Evolutionary conservation across 2,329 filamentous ascomycete species (phyloP).

Genomic region (Shiraia sp.): DNA sequence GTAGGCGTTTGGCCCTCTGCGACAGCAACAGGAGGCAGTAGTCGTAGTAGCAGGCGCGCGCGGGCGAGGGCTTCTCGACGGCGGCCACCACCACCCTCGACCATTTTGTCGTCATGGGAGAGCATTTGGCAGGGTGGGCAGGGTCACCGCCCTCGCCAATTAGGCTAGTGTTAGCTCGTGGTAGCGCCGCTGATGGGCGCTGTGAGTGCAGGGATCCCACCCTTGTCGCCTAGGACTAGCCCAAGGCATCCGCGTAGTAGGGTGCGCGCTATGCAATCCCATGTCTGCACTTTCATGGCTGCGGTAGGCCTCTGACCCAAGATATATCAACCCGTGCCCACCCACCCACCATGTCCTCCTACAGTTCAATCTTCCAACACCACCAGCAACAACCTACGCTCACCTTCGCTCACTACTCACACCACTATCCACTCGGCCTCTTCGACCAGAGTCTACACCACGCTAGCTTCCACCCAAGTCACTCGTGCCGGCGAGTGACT

Average conservation of each 20-base stretch:
- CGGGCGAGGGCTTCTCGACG: too few relatives aligned
- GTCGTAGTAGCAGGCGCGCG: too few relatives aligned
- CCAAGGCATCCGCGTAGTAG: slow-evolving; percentile 23
- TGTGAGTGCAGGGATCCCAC: slow-evolving; percentile 2
- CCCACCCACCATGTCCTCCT: slow-evolving; percentile 25
- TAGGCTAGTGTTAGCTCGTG: slow-evolving; percentile 3
- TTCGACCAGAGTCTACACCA: slow-evolving; percentile 17
- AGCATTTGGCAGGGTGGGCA: slow-evolving; percentile 1
- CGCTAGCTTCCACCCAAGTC: slow-evolving; percentile 14
- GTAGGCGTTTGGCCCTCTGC: slow-evolving; percentile 11
- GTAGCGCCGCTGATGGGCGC: slow-evolving; percentile 19
- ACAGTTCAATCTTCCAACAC: slow-evolving; percentile 15
- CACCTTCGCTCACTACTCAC: slow-evolving; percentile 8
- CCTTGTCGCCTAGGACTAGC: slow-evolving; percentile 10
- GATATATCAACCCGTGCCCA: slow-evolving; percentile 34
- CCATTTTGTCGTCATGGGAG: slow-evolving; percentile 41
- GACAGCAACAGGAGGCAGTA: too few relatives aligned
- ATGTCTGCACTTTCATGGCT: slow-evolving; percentile 1
- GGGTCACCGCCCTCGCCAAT: slow-evolving; percentile 36
- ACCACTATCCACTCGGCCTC: slow-evolving; percentile 9
- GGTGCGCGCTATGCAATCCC: too few relatives aligned
- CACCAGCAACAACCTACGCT: slow-evolving; percentile 6
- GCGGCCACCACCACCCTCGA: too few relatives aligned
- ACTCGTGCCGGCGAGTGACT: slow-evolving; percentile 30
- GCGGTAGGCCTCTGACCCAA: slow-evolving; percentile 24